Percentiles rank a stretch among this genome's conserved stretches.
These are phyloP conservation scores for Acarospora socialis DNA, from an alignment of 2,329 filamentous ascomycete genomes.

Conservation along the genomic window DNA sequence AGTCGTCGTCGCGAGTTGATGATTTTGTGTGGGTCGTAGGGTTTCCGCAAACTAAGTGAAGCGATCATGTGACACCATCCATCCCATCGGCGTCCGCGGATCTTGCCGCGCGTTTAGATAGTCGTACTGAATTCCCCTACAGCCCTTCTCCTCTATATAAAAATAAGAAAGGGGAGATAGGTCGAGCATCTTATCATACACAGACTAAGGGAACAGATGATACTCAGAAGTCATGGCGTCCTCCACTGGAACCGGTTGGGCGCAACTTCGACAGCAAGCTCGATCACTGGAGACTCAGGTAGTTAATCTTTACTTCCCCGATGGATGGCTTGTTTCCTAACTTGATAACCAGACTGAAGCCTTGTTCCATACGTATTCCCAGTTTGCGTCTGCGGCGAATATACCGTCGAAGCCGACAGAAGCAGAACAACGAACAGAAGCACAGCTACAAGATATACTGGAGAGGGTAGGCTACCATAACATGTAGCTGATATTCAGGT, in stretches of 20 bases:
- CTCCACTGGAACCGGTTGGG: constrained; percentile 60
- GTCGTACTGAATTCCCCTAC: too few relatives aligned
- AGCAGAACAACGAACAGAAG: constrained; percentile 67
- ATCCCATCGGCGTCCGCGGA: too few relatives aligned
- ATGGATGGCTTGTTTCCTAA: background rate
- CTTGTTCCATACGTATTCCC: constrained; percentile 59
- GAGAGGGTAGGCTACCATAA: constrained; percentile 52
- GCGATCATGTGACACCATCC: too few relatives aligned
- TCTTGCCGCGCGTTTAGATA: too few relatives aligned
- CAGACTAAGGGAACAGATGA: too few relatives aligned
- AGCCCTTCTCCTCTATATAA: too few relatives aligned
- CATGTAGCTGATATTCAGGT: constrained; percentile 2
- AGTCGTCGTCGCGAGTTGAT: too few relatives aligned
- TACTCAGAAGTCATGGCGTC: constrained; percentile 20
- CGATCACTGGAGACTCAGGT: constrained; percentile 83
- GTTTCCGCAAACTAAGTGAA: too few relatives aligned
- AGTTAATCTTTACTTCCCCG: constrained; percentile 13
- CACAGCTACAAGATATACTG: constrained; percentile 69
- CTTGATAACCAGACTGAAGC: constrained; percentile 55
- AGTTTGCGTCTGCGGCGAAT: constrained; percentile 68
- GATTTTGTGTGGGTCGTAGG: too few relatives aligned
- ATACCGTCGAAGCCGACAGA: constrained; percentile 72
- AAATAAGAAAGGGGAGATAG: too few relatives aligned
- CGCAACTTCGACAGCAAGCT: constrained; percentile 85
- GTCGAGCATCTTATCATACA: too few relatives aligned